phyloP scores from a whole-genome alignment of 1,139 yeast species.

The Kluyveromyces sp. region DNA sequence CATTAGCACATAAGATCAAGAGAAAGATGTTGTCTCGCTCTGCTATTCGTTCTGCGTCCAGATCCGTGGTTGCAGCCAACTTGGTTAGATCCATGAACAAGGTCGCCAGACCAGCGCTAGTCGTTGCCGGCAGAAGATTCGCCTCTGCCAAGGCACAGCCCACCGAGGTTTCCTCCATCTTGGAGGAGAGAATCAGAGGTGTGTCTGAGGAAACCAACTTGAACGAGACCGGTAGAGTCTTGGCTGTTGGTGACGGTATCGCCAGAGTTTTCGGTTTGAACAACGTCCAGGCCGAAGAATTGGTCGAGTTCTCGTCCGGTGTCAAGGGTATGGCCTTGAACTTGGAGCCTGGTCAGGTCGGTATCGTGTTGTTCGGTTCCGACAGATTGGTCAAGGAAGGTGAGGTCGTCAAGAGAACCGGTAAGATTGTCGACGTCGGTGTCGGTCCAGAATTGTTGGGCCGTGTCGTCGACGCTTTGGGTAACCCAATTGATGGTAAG shows the following conservation, averaged over 20 bases:
- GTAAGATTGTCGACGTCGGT: constrained; percentile 98
- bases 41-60: constrained; percentile 74
- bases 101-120: constrained; percentile 67
- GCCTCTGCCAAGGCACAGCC: constrained; percentile 99
- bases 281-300: constrained; percentile 99
- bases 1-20: too few species aligned
- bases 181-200: constrained; percentile 99
- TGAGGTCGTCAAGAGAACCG: constrained; percentile 99
- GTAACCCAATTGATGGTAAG: constrained; percentile 99
- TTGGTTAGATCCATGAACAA: constrained; percentile 45
- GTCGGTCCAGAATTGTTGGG: constrained; percentile 98
- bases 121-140: constrained; percentile 64
- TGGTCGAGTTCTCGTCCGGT: constrained; percentile 98
- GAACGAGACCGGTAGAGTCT: constrained; percentile 99
- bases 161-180: constrained; percentile 97
- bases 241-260: constrained; percentile 99
- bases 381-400: constrained; percentile 99
- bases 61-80: constrained; percentile 64
- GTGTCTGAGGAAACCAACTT: constrained; percentile 95
- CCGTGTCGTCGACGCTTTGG: constrained; percentile 99
- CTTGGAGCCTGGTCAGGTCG: constrained; percentile 99
- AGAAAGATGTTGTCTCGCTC: constrained; percentile 64
- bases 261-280: constrained; percentile 99
- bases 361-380: constrained; percentile 99
- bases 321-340: constrained; percentile 99